Evolutionary conservation across 768 basidiomycete genomes (phyloP), one percentile per base, ranked within the genome.

Genomic region (Leucocoprinus leucothites): DNA sequence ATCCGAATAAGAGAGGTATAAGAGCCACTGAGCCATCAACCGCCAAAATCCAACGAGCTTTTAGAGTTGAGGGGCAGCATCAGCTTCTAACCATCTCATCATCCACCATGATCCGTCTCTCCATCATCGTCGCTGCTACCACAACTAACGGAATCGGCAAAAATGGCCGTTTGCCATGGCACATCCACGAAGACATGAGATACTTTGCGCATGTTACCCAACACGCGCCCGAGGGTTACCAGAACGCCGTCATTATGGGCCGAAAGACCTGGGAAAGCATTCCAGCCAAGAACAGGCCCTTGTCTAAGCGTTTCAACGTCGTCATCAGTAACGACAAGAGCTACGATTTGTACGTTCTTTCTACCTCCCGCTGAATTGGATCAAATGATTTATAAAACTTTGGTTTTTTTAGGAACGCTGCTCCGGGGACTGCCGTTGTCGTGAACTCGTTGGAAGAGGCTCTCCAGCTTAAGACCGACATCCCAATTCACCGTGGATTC

Each of bases 241-340:
- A 67, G 56, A 98, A 98, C 70, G 84, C 81, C 1, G 87, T 98
- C 18, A 74, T 98, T 53, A 98, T 99, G 96, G 97, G 97, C 11
- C 80, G 96, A 53, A 94, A 91, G 64, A 96, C 94, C 13, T 99
- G 97, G 97, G 94, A 98, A 72, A 91, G 91, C 67, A 98, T 99
- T 52, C 96, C 97, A 7, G 60, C 65, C 18, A 90, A 85, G 67
- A 90, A 88, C 71, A 78, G 89, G 58, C 97, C 97, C 3, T 78
- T 99, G 18, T 74, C 80, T 40, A 80, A 79, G 42, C 78, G 97
- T 48, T 53, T 79, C 52, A 99, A 98, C 65, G 67, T 95, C 22
- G 84, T 99, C 54, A 71, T 95, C 57, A 87, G 83, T 69, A 76
- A 80, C 47, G 82, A 85, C 60, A 41, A 65, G 22, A 70, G 73